phyloP scores from a whole-genome alignment of 2,329 filamentous ascomycete species.

The Alternaria ethzedia region DNA sequence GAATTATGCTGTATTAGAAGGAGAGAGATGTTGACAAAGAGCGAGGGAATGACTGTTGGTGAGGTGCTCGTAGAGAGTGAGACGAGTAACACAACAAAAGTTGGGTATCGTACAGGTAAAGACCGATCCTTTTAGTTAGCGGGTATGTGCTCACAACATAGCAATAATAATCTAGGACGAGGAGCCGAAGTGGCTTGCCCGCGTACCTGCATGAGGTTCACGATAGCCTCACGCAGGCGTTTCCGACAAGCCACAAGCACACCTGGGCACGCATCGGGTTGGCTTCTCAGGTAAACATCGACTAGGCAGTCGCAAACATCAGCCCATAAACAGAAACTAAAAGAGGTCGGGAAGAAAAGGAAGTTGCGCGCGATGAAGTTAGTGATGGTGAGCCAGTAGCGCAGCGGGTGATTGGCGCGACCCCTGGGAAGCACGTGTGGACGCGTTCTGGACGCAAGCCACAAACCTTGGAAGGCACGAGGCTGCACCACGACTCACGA shows the following conservation, averaged over 20 bases:
- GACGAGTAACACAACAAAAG: neutral
- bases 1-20: neutral
- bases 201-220: neutral
- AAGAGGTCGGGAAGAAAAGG: neutral
- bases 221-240: neutral
- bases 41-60: neutral
- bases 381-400: no score
- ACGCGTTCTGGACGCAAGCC: neutral
- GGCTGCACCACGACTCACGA: neutral
- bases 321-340: fast-evolving
- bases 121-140: neutral
- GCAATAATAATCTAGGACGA: no score
- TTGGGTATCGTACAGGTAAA: neutral
- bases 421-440: neutral
- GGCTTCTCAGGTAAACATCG: fast-evolving
- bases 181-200: neutral
- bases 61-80: neutral
- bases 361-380: neutral
- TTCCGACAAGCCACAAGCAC: neutral
- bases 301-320: neutral
- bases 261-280: neutral
- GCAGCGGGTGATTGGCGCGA: neutral
- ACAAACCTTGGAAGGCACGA: no score
- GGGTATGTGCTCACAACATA: neutral
- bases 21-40: neutral